Conservation (phyloP, 2,329 filamentous ascomycete species). For the Bipolaris victoriae region DNA sequence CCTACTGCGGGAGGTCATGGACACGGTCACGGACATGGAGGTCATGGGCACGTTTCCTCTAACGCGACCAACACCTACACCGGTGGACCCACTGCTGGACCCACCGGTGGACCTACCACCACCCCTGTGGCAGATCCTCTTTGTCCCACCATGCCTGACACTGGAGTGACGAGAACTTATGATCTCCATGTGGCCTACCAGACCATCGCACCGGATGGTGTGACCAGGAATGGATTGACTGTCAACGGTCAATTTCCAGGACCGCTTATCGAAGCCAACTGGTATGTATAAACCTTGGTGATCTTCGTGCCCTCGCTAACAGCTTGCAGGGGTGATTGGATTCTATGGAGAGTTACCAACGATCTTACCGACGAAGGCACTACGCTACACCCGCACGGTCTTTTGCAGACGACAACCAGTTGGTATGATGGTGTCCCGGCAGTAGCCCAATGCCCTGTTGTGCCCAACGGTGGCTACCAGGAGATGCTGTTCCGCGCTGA, state of each 20-base stretch:
- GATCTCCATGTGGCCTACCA: constrained; percentile 36
- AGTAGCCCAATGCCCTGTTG: constrained; percentile 45
- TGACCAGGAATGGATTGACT: constrained; percentile 34
- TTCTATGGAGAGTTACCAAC: constrained; percentile 38
- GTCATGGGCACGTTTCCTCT: constrained; percentile 6
- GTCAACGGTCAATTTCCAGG: constrained; percentile 44
- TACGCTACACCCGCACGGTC: constrained; percentile 44
- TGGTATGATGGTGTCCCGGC: constrained; percentile 49
- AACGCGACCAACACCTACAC: constrained; percentile 16
- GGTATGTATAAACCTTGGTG: constrained; percentile 8
- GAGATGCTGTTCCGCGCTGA: constrained; percentile 38
- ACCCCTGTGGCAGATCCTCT: constrained; percentile 18
- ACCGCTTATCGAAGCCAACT: constrained; percentile 42
- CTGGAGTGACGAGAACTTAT: constrained; percentile 41
- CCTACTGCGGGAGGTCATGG: constrained; percentile 14
- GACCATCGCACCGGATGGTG: constrained; percentile 40
- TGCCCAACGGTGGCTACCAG: constrained; percentile 32
- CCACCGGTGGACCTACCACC: constrained; percentile 4
- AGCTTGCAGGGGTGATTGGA: constrained; percentile 35
- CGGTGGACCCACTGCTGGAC: neutral
- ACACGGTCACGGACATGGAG: constrained; percentile 3
- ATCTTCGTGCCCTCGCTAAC: constrained; percentile 3
- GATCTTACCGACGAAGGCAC: constrained; percentile 44
- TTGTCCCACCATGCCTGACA: constrained; percentile 40
- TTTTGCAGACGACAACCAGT: constrained; percentile 41